These are phyloP conservation scores for Priceomyces castillae DNA, from an alignment of 805 yeast species.

Conservation along the genomic window DNA sequence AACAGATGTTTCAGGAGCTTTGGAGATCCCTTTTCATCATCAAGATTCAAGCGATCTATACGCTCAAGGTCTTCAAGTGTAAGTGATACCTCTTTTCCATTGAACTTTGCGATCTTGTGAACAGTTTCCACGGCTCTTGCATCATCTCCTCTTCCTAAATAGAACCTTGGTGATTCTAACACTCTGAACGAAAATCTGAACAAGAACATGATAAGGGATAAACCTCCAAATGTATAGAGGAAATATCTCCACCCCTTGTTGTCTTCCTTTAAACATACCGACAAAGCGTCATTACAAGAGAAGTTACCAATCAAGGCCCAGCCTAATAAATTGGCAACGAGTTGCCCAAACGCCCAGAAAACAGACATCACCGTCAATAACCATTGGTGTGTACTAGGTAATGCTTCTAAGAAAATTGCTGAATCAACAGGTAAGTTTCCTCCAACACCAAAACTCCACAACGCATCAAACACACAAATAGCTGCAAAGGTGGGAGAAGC, in stretches of 20 bases:
- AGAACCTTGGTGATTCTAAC: constrained; percentile 56
- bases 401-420: constrained; percentile 27
- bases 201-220: constrained; percentile 41
- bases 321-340: constrained; percentile 48
- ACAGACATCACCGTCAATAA: constrained; percentile 39
- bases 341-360: constrained; percentile 66
- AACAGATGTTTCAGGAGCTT: not conserved
- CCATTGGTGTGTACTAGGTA: constrained; percentile 26
- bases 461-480: constrained; percentile 22
- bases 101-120: constrained; percentile 44
- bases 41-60: constrained; percentile 36
- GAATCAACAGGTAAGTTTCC: constrained; percentile 34
- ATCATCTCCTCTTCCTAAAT: constrained; percentile 51
- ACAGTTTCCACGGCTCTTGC: constrained; percentile 45
- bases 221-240: constrained; percentile 50
- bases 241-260: constrained; percentile 67
- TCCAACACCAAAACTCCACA: constrained; percentile 32
- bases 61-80: constrained; percentile 46
- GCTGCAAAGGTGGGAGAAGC: constrained; percentile 29
- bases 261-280: constrained; percentile 41
- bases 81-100: constrained; percentile 38
- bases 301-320: constrained; percentile 55
- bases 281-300: constrained; percentile 36
- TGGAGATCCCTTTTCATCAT: constrained; percentile 8
- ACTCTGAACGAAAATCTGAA: constrained; percentile 39